Percentiles rank a stretch among this genome's conserved stretches.
These are phyloP conservation scores for Ceratocystiopsis sp. DNA, from an alignment of 2,329 filamentous ascomycete species.

Conservation along the genomic window DNA sequence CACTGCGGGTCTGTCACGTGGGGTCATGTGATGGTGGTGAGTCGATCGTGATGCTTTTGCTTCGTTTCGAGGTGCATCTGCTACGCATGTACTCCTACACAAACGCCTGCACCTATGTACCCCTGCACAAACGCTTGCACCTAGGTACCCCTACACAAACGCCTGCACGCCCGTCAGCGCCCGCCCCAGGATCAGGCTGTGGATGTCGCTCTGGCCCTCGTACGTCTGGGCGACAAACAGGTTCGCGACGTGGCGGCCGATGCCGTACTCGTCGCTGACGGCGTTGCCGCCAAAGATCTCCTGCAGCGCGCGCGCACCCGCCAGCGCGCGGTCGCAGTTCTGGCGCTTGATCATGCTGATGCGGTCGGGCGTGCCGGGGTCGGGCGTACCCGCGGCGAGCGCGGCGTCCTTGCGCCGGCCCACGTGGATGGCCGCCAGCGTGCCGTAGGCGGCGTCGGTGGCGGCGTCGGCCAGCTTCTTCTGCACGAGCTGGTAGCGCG, in stretches of 20 bases:
- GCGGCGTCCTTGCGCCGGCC: slow-evolving; percentile 85
- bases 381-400: slow-evolving; percentile 54
- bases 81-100: too few relatives aligned
- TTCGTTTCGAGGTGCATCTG: too few relatives aligned
- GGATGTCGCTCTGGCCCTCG: slow-evolving; percentile 95
- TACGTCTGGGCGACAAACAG: slow-evolving; percentile 96
- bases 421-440: slow-evolving; percentile 80
- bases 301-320: slow-evolving; percentile 65
- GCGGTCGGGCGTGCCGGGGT: slow-evolving; percentile 63
- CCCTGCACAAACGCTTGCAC: too few relatives aligned
- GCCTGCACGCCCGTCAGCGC: slow-evolving; percentile 51
- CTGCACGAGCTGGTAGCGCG: slow-evolving; percentile 92
- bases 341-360: slow-evolving; percentile 93
- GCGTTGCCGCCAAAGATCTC: slow-evolving; percentile 97
- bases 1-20: too few relatives aligned
- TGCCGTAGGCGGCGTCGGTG: slow-evolving; percentile 81
- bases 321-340: slow-evolving; percentile 82
- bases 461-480: slow-evolving; percentile 91
- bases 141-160: slow-evolving; percentile 49
- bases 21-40: too few relatives aligned
- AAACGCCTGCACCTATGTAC: too few relatives aligned
- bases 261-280: slow-evolving; percentile 93
- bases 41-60: too few relatives aligned
- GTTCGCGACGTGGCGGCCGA: slow-evolving; percentile 89
- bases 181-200: slow-evolving; percentile 54